Percentiles rank a stretch among this genome's conserved stretches.
Evolutionary conservation across 2,329 filamentous ascomycete species (phyloP).

Genomic region (Pseudocercospora crystallina): DNA sequence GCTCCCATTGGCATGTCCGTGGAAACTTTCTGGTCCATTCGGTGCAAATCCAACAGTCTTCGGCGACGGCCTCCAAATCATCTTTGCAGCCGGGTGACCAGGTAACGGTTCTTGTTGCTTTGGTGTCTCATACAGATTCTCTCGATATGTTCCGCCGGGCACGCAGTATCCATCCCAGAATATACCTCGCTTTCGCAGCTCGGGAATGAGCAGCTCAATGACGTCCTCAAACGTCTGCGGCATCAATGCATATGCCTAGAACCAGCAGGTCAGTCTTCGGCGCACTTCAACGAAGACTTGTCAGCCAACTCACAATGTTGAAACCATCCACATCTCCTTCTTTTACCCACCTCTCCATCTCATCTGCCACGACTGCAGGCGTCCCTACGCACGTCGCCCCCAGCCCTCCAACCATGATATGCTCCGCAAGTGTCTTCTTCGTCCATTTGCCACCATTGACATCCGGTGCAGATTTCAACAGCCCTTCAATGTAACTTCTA

Average conservation of each 20-base stretch:
- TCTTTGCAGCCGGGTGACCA: conserved; percentile 55
- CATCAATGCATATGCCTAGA: conserved; percentile 61
- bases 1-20: not conserved
- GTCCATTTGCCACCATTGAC: conserved; percentile 64
- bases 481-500: conserved; percentile 55
- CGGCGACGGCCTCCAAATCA: conserved; percentile 36
- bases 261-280: not conserved
- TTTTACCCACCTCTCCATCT: conserved; percentile 64
- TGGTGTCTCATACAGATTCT: conserved; percentile 57
- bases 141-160: conserved; percentile 59
- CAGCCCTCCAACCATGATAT: conserved; percentile 67
- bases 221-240: conserved; percentile 69
- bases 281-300: too few species aligned
- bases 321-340: conserved; percentile 74
- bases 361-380: conserved; percentile 63
- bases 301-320: conserved; percentile 60
- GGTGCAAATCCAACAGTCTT: conserved; percentile 5
- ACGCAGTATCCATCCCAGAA: conserved; percentile 58
- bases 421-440: conserved; percentile 66
- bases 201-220: conserved; percentile 63
- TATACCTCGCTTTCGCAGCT: conserved; percentile 59
- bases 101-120: conserved; percentile 53
- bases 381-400: conserved; percentile 66
- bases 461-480: conserved; percentile 57
- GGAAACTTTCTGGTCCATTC: not conserved